Evolutionary conservation across 257 asterid species (phyloP), one percentile per base, ranked within the genome.

Genomic region (Jacaranda copaia): DNA sequence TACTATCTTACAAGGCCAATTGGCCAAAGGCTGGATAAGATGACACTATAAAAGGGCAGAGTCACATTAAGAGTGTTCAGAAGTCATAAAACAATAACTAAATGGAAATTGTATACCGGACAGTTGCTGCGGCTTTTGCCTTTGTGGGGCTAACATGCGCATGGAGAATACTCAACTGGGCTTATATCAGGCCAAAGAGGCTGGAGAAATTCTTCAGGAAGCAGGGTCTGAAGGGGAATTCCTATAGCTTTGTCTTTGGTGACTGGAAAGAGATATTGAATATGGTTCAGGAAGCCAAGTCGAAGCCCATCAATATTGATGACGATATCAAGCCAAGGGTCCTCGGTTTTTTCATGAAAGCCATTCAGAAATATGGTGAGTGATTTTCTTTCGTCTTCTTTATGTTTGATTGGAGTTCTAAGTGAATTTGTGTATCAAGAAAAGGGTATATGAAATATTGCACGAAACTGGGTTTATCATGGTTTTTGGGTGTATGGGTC

Each of bases 211-310:
- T 46, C 9, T 75, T 89, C 68, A 82, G 81, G 46, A 46, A 46
- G 42, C 89, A 87, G 80, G 90, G 94, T 18, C 71, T 87, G n/a
- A 74, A 67, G 8, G 91, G 91, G 9, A 89, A 82, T 35, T 53
- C 84, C 4, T 87, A 81, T 85, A 85, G 65, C 15, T 38, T 80
- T 16, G 36, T 87, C 18, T 74, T 71, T 43, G 90, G 93, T 14
- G 93, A 89, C 70, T 32, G 81, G 59, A 85, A 81, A 58, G 88
- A 89, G 20, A 8, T 84, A 8, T 4, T 16, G 35, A 10, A 36
- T 7, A 43, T 64, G 64, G 0, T 36, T 12, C 7, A 68, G 32
- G 82, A 83, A 42, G 91, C 81, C 19, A 76, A 51, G 0, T 68
- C 80, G 11, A 82, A 68, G 56, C 87, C 92, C n/a, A 68, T 88